Base-by-base conservation (phyloP, 768 basidiomycete species). In the Lyophyllum atratum region DNA sequence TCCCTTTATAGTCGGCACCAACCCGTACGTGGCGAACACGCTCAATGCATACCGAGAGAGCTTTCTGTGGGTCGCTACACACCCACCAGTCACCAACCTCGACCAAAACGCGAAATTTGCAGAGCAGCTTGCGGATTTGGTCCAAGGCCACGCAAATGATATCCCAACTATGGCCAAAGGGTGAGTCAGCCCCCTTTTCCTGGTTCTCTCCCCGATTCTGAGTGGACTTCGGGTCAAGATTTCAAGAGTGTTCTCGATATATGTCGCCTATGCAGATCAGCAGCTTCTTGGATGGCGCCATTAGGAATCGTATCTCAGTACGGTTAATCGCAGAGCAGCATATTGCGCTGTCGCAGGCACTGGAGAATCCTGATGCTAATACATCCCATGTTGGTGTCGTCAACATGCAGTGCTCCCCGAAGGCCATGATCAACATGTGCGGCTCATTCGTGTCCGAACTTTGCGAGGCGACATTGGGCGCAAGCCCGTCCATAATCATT, bases 131-230 rank as follows among this genome's bases (percentile, higher is more conserved):
- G 82, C 85, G 42, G 76, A 79, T 33, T 72, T 95, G 19, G 92
- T 95, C 3, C 82, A 84, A 57, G 78, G 80, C 52, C 93, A 95
- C 67, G 81, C 89, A 1, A 89, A 95, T 71, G 94, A 95, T 68
- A 92, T 95, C 49, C 93, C 93, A 1, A 89, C 88, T 14, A 84
- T 95, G 83, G 93, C 93, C 3, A 93, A 93, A 73, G 93, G 93
- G 92, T 87, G 60, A 54, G 74, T 49, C 33, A 21, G 28, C 47
- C 24, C 12, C 12, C 39, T 53, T 3, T 9, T 21, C 49, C 24
- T 31, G 2, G 1, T 46, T 17, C 44, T 11, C 31, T 14, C 26
- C 22, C 46, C 14, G 39, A 52, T 42, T 51, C 21, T 34, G 19
- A 26, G 25, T 55, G 31, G 21, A 54, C 34, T 51, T 26, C 14